Evolutionary conservation across 768 basidiomycete species (phyloP), one percentile per base, ranked within the genome.

Genomic region (Aureoboletus auriporus): DNA sequence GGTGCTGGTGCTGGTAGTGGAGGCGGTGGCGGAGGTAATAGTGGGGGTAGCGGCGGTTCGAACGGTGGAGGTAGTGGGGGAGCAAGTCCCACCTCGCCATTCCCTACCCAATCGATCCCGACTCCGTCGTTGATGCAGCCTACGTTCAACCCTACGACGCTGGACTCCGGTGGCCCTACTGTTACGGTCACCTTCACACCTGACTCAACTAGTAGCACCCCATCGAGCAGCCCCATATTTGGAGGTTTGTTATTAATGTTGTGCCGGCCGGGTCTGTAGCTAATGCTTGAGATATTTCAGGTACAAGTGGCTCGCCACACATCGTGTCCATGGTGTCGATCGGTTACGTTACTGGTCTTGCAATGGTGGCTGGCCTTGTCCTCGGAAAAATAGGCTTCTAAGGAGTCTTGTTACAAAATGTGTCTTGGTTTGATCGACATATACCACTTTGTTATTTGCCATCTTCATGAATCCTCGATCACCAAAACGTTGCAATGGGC

Each of bases 281-380:
- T 54, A 29, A 58, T 0, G 23, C 16, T 26, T 36, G 13, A 37
- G 5, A 14, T 5, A 23, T 23, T 23, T 4, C 27, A 52, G 40
- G 8, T 17, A 6, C 7, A 8, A 41, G 35, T 14, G 53, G 53
- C 17, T 13, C 34, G 13, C n/a, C 34, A 34, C 34, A 8, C 34
- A 27, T 34, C 39, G 42, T 51, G 1, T 46, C 53, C 8, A 10
- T 40, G 11, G 26, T 26, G 6, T 47, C 44, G 6, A 28, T 43
- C 12, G 26, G 43, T 20, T 39, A 40, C n/a, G 29, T 44, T 8
- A 27, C 20, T 11, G 36, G 46, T 23, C 28, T 64, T 38, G 59
- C 45, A 11, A 37, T 16, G 6, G 14, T 45, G 28, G 31, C 53
- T 10, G 36, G 53, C 5, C 5, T 55, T 14, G 30, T 39, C 17